Evolutionary conservation across 345 rosid species (phyloP).

Genomic region (Arabis hirsuta): DNA sequence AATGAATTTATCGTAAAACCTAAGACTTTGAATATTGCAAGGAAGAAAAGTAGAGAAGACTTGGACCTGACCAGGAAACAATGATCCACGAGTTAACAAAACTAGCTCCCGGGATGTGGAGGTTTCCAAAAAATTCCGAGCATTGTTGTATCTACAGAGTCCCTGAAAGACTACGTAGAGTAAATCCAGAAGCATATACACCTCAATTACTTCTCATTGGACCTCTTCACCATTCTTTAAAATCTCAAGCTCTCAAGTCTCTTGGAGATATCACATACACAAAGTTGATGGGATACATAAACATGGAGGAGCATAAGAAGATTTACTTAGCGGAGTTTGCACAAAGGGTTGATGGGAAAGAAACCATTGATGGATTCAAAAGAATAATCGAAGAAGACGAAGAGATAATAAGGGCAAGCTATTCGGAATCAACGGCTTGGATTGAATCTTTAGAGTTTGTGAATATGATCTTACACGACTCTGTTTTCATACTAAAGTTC

Average conservation of each 20-base stretch:
- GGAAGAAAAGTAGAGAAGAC: too few species aligned
- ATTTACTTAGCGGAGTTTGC: neutral
- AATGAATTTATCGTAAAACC: too few species aligned
- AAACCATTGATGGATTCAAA: neutral
- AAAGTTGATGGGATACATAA: conserved; percentile 20
- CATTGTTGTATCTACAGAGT: conserved; percentile 31
- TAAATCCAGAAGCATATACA: conserved; percentile 18
- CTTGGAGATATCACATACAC: conserved; percentile 1
- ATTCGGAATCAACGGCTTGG: conserved; percentile 36
- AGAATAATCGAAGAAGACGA: conserved; percentile 12
- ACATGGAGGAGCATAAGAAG: conserved; percentile 19
- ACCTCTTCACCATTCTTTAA: conserved; percentile 25
- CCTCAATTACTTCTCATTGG: conserved; percentile 20
- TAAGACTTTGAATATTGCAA: too few species aligned
- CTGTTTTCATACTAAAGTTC: conserved; percentile 37
- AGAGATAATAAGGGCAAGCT: conserved; percentile 34
- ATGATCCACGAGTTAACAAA: neutral
- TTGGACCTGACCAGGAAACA: too few species aligned
- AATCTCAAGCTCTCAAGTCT: conserved; percentile 11
- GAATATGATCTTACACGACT: conserved; percentile 37
- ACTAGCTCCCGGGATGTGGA: conserved; percentile 19
- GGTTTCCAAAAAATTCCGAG: neutral
- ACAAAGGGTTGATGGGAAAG: neutral
- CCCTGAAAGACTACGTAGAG: conserved; percentile 9
- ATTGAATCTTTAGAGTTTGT: conserved; percentile 30